Conservation (phyloP, 768 basidiomycete genomes). For the Boletus subcaerulescens region DNA sequence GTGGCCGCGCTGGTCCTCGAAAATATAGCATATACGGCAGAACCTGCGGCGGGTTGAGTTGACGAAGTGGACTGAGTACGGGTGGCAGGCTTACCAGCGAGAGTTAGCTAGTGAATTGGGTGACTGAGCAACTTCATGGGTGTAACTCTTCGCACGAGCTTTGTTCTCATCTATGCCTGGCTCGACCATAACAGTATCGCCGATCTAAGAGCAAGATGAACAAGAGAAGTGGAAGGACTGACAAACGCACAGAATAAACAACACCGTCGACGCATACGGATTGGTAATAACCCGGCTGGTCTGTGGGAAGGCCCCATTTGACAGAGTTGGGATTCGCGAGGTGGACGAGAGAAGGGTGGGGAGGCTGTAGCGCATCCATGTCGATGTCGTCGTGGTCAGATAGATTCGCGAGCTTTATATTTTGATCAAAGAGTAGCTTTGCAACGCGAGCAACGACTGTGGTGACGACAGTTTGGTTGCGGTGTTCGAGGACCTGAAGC, state of each 20-base stretch:
- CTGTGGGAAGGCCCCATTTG: slow-evolving; percentile 31
- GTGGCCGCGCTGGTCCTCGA: slow-evolving; percentile 35
- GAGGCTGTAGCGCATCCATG: slow-evolving; percentile 13
- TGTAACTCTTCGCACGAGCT: slow-evolving; percentile 40
- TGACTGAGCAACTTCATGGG: slow-evolving; percentile 41
- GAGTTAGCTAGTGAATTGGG: slow-evolving; percentile 54
- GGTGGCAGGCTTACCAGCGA: slow-evolving; percentile 50
- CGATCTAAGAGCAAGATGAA: slow-evolving; percentile 41
- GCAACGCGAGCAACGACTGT: slow-evolving; percentile 47
- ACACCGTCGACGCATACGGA: slow-evolving; percentile 57
- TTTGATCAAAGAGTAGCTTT: slow-evolving; percentile 44
- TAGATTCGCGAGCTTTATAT: slow-evolving; percentile 39
- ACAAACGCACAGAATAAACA: slow-evolving; percentile 46
- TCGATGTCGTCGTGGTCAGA: slow-evolving; percentile 27
- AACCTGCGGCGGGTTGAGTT: slow-evolving; percentile 49
- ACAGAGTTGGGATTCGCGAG: slow-evolving; percentile 32
- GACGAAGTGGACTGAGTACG: neutral
- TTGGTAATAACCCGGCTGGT: slow-evolving; percentile 35
- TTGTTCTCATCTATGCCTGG: slow-evolving; percentile 50
- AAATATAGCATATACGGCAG: slow-evolving; percentile 63
- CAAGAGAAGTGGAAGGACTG: neutral
- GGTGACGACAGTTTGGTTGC: slow-evolving; percentile 41
- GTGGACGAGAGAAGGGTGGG: slow-evolving; percentile 21
- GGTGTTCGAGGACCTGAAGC: slow-evolving; percentile 36
- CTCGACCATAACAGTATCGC: slow-evolving; percentile 62